These are phyloP conservation scores for Collybiopsis luxurians DNA, from an alignment of 768 basidiomycete genomes.

Conservation along the genomic window DNA sequence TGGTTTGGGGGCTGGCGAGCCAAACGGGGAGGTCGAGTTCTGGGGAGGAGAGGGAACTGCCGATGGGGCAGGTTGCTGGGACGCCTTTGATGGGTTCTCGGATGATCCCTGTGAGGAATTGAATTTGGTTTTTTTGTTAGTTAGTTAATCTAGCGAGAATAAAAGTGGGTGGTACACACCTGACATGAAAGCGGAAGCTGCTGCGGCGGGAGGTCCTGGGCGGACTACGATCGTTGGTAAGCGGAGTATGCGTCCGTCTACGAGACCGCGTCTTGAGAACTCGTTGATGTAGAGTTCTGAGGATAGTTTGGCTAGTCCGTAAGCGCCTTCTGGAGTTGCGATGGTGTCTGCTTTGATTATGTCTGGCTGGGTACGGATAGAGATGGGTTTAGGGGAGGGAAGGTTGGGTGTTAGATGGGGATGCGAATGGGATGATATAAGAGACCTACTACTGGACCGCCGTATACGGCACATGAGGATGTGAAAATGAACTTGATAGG, in stretches of 20 bases:
- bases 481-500: constrained; percentile 56
- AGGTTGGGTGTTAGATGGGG: not conserved
- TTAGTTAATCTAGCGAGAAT: too few relatives aligned
- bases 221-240: constrained; percentile 60
- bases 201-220: constrained; percentile 50
- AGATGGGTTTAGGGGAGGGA: not conserved
- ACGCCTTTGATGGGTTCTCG: constrained; percentile 56
- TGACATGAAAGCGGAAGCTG: constrained; percentile 56
- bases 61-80: constrained; percentile 49
- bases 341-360: constrained; percentile 46
- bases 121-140: not conserved
- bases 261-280: constrained; percentile 53
- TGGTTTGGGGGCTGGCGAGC: constrained; percentile 49
- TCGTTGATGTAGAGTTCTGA: constrained; percentile 59
- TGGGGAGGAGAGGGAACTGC: constrained; percentile 39
- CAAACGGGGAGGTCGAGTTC: constrained; percentile 46
- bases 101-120: constrained; percentile 36
- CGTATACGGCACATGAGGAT: constrained; percentile 59
- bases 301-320: constrained; percentile 55
- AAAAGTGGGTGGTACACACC: constrained; percentile 24
- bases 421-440: not conserved
- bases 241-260: constrained; percentile 59
- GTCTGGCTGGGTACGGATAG: constrained; percentile 33
- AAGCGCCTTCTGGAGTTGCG: constrained; percentile 53
- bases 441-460: constrained; percentile 46